Evolutionary conservation across 2,329 filamentous ascomycete species (phyloP), one percentile per base, ranked within the genome.

Genomic region (Talaromyces islandicus): DNA sequence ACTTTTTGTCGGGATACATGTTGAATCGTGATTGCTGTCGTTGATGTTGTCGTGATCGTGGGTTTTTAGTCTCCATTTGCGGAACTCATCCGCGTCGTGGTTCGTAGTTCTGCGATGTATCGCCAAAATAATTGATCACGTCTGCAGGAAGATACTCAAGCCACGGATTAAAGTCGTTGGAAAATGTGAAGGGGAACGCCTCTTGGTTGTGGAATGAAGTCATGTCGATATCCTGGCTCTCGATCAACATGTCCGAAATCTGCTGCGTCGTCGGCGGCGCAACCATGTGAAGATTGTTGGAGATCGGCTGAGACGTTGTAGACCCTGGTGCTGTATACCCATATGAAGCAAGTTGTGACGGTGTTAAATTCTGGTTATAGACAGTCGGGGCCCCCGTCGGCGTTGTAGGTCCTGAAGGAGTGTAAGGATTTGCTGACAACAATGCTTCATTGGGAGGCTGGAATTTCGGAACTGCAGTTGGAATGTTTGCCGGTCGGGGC

Each of bases 201-300:
- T 72, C 69, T 38, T 74, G 73, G 56, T 75, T 69, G 7, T 77
- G 73, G 19, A 92, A 75, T 4, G 84, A 77, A 25, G 83, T 85
- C 79, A 92, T 88, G 64, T 92, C 88, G 35, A 93, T 85, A 64
- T 92, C 88, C 64, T 90, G 88, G 62, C 85, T 88, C 69, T 91
- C 86, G 64, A 92, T 90, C 63, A 89, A 86, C 75, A 92, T 88
- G 53, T 70, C 64, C 6, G 66, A 66, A 14, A 63, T 63, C 12
- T 67, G 60, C 7, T 68, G 46, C 17, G 63, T 64, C 7, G 66
- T 57, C 35, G 55, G 54, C 7, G 46, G 51, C 35, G 54, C 17
- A 35, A 19, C n/a, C 53, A 51, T 50, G 29, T 56, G 41, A 5
- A 54, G 55, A 19, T 54, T 57, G 32, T 35, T 51, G 25, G 52